phyloP scores from a whole-genome alignment of 2,329 filamentous ascomycete species.

The Magnaporthales sp. region DNA sequence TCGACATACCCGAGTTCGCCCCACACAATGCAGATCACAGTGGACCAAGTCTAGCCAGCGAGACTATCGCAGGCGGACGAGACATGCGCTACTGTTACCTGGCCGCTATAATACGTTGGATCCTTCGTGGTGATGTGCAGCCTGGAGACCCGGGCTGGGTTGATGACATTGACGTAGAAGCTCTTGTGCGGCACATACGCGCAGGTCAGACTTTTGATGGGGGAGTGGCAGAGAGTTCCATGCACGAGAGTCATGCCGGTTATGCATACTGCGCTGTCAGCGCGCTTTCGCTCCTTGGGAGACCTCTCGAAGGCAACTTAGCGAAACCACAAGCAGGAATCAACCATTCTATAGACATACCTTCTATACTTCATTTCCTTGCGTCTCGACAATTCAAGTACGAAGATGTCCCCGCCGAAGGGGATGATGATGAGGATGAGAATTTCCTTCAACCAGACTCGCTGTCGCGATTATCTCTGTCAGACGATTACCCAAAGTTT shows the following conservation, averaged over 20 bases:
- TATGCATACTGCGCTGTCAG: conserved; percentile 85
- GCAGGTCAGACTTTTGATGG: conserved; percentile 66
- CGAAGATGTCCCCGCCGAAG: conserved; percentile 34
- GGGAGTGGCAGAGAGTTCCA: conserved; percentile 69
- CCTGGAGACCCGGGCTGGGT: conserved; percentile 44
- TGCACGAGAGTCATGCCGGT: conserved; percentile 80
- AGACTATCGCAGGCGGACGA: conserved; percentile 60
- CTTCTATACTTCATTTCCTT: conserved; percentile 40
- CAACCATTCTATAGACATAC: conserved; percentile 18
- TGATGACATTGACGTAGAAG: conserved; percentile 66
- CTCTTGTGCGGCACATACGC: conserved; percentile 62
- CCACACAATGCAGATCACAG: background rate
- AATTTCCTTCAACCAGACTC: conserved; percentile 19
- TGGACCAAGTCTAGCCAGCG: conserved; percentile 17
- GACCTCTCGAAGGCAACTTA: conserved; percentile 30
- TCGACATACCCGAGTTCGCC: conserved; percentile 26
- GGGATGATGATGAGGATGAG: conserved; percentile 24
- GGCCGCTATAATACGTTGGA: conserved; percentile 73
- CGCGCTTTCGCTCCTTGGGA: conserved; percentile 66
- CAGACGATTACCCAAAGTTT: conserved; percentile 27
- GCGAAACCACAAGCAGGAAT: conserved; percentile 26
- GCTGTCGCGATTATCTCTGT: conserved; percentile 25
- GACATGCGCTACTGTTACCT: conserved; percentile 88
- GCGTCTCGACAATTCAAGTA: conserved; percentile 51
- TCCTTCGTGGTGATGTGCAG: conserved; percentile 56